Evolutionary conservation across 1,284 basidiomycete genomes (phyloP).

Genomic region (Leccinum solheimii): DNA sequence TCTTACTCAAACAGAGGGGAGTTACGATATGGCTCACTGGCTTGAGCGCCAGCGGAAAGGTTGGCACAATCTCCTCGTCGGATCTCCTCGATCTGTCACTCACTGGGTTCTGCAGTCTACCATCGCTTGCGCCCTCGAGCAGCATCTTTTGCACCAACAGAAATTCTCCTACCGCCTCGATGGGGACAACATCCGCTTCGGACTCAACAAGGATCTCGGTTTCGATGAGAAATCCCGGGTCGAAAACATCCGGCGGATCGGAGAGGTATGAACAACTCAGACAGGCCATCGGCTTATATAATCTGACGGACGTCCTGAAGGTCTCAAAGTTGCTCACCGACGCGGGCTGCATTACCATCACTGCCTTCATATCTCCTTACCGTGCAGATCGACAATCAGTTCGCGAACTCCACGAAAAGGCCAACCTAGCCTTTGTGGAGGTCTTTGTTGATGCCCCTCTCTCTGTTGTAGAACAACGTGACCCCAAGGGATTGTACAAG

Average conservation of each 20-base stretch:
- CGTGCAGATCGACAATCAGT: conserved; percentile 84
- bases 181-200: conserved; percentile 96
- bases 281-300: conserved; percentile 3
- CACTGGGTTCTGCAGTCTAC: conserved; percentile 67
- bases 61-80: conserved; percentile 32
- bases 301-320: conserved; percentile 44
- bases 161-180: conserved; percentile 93
- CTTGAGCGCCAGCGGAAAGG: conserved; percentile 88
- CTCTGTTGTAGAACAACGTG: conserved; percentile 84
- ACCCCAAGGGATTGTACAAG: conserved; percentile 98
- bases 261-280: conserved; percentile 64
- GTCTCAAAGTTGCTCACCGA: conserved; percentile 95
- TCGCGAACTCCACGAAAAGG: conserved; percentile 77
- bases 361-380: conserved; percentile 99
- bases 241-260: conserved; percentile 97
- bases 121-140: conserved; percentile 95
- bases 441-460: conserved; percentile 96
- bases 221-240: conserved; percentile 94
- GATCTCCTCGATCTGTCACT: neutral
- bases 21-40: conserved; percentile 96
- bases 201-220: conserved; percentile 97
- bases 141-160: conserved; percentile 86
- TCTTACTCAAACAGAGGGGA: conserved; percentile 77
- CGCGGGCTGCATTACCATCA: conserved; percentile 82
- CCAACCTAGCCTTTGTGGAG: conserved; percentile 84